Percentiles rank a stretch among this genome's conserved stretches.
Conservation (phyloP, 1,284 basidiomycete genomes). For the Neolentinus lepideus region DNA sequence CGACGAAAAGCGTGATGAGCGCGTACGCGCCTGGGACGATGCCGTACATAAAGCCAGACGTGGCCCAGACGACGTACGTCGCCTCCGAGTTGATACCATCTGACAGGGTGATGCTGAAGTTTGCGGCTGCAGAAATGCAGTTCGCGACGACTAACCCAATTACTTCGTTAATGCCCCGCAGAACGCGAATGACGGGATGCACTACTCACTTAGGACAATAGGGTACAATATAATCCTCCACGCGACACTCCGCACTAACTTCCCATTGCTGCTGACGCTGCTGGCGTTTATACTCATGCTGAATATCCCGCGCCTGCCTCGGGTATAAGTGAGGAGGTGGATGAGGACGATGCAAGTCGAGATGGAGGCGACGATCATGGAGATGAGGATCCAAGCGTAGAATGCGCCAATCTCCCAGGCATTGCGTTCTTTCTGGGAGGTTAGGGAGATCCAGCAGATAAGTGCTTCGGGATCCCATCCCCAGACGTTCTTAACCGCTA, state of each 20-base stretch:
- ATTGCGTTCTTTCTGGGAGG: background rate
- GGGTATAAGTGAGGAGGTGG: background rate
- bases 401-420: slow-evolving; percentile 4
- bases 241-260: background rate
- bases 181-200: background rate
- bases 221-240: slow-evolving; percentile 2
- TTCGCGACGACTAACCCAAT: background rate
- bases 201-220: background rate
- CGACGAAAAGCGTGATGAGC: slow-evolving; percentile 1
- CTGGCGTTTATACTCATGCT: background rate
- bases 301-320: background rate
- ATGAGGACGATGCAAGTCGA: slow-evolving; percentile 1
- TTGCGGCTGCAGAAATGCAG: slow-evolving; percentile 1
- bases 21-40: background rate
- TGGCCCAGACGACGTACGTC: background rate
- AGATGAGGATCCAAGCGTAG: slow-evolving; percentile 1
- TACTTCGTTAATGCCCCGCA: too few relatives aligned
- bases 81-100: background rate
- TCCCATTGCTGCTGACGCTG: background rate
- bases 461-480: slow-evolving; percentile 1
- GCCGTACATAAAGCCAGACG: background rate
- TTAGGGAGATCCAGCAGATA: background rate
- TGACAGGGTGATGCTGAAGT: background rate
- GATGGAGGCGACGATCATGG: background rate
- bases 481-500: slow-evolving; percentile 1